These are phyloP conservation scores for Sisymbrium altissimum DNA, from an alignment of 345 rosid species.

Conservation along the genomic window DNA sequence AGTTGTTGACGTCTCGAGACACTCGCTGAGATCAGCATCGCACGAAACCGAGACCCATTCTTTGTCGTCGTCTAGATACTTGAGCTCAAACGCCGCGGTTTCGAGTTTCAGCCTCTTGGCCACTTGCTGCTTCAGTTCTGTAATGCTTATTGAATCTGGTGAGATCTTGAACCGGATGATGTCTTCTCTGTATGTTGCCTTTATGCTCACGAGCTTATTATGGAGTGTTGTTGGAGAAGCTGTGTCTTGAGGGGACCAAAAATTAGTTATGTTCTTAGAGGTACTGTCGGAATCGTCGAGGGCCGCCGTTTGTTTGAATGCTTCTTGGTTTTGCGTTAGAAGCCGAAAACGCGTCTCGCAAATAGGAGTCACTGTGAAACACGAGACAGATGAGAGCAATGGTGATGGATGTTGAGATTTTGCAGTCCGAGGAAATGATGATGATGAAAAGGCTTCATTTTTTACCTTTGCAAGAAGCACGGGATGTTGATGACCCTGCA, in stretches of 20 bases:
- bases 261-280: conserved; percentile 18
- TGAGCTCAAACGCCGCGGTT: conserved; percentile 67
- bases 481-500: conserved; percentile 69
- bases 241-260: conserved; percentile 19
- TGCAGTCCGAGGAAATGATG: not conserved
- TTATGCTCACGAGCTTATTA: conserved; percentile 48
- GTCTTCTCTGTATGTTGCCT: conserved; percentile 77
- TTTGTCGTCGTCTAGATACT: conserved; percentile 77
- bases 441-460: conserved; percentile 11
- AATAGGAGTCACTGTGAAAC: conserved; percentile 24
- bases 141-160: conserved; percentile 41
- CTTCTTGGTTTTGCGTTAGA: conserved; percentile 26
- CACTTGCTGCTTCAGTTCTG: conserved; percentile 76
- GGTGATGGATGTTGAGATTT: conserved; percentile 34
- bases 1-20: conserved; percentile 63
- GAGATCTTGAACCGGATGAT: conserved; percentile 78
- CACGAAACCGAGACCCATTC: conserved; percentile 86
- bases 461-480: conserved; percentile 75
- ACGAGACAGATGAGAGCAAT: conserved; percentile 17
- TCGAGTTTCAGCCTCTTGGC: conserved; percentile 83
- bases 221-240: conserved; percentile 18
- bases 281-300: conserved; percentile 32
- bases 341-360: conserved; percentile 28
- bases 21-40: conserved; percentile 80
- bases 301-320: conserved; percentile 13